Evolutionary conservation across 2,329 filamentous ascomycete genomes (phyloP).

Genomic region (Reticulascus tulasneorum): DNA sequence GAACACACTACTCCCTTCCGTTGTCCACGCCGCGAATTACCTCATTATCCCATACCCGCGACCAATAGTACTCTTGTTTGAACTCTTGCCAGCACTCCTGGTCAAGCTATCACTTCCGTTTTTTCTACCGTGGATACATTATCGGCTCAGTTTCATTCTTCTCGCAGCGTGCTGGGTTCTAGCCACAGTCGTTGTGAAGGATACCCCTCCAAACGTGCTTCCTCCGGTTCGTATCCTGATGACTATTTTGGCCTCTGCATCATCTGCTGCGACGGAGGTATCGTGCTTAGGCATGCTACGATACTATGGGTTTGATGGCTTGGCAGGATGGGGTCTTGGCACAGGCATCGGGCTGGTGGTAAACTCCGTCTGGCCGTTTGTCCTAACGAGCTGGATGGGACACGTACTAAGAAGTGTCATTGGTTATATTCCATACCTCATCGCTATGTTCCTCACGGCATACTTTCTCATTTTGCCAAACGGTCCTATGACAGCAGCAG

Average conservation of each 20-base stretch:
- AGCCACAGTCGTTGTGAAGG: constrained; percentile 20
- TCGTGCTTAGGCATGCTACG: constrained; percentile 26
- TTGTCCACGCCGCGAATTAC: constrained; percentile 28
- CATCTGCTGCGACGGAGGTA: constrained; percentile 26
- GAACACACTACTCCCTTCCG: constrained; percentile 24
- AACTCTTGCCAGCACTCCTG: constrained; percentile 23
- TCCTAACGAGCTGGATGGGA: constrained; percentile 22
- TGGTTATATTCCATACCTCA: constrained; percentile 21
- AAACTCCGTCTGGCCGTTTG: constrained; percentile 23
- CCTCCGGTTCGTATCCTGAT: constrained; percentile 24
- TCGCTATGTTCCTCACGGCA: constrained; percentile 20
- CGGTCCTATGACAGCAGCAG: constrained; percentile 16
- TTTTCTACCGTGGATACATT: constrained; percentile 20
- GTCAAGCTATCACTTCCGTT: constrained; percentile 25
- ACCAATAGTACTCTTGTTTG: constrained; percentile 26
- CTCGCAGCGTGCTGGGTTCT: constrained; percentile 24
- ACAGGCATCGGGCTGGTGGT: constrained; percentile 24
- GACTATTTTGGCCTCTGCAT: constrained; percentile 23
- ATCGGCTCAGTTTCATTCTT: constrained; percentile 22
- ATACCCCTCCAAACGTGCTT: constrained; percentile 28
- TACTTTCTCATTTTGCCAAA: constrained; percentile 24
- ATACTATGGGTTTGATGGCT: constrained; percentile 23
- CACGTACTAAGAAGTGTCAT: constrained; percentile 23
- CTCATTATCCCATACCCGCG: constrained; percentile 30
- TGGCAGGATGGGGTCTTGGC: constrained; percentile 31